Percentiles rank a stretch among this genome's conserved stretches.
Evolutionary conservation across 352 stramenopile species (phyloP).

Genomic region (Nothophytophthora sp.): DNA sequence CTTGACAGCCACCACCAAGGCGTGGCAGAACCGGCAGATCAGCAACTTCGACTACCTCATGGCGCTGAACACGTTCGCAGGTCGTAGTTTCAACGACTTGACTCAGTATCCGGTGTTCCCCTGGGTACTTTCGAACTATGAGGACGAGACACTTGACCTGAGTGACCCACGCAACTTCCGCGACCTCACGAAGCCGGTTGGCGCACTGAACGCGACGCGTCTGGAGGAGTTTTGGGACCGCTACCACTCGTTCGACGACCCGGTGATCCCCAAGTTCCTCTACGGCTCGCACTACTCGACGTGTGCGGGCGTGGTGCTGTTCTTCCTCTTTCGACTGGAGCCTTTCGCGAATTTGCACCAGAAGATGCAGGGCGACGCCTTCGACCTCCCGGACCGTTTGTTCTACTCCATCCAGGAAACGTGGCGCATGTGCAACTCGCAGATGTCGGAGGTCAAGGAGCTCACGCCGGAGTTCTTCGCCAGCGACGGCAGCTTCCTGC

Average conservation of each 20-base stretch:
- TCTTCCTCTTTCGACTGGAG: conserved; percentile 98
- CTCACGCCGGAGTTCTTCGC: conserved; percentile 98
- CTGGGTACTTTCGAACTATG: conserved; percentile 87
- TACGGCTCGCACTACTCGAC: conserved; percentile 98
- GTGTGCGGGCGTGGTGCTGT: conserved; percentile 95
- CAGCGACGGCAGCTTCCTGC: conserved; percentile 93
- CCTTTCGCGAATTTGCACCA: conserved; percentile 97
- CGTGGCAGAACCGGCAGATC: conserved; percentile 79
- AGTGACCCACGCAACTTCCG: conserved; percentile 93
- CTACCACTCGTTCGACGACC: conserved; percentile 93
- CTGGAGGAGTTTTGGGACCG: conserved; percentile 95
- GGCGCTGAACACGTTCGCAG: conserved; percentile 91
- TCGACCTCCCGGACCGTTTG: conserved; percentile 98
- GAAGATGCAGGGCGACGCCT: conserved; percentile 96
- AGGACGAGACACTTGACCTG: conserved; percentile 67
- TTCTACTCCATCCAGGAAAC: conserved; percentile 97
- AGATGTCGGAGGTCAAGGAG: conserved; percentile 99
- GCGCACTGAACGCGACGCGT: conserved; percentile 94
- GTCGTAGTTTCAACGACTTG: conserved; percentile 91
- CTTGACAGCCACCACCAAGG: conserved; percentile 61
- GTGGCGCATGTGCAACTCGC: conserved; percentile 97
- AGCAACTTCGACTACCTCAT: conserved; percentile 98
- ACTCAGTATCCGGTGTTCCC: conserved; percentile 97
- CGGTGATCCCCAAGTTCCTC: conserved; percentile 89
- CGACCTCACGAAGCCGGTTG: conserved; percentile 98